These are phyloP conservation scores for Acarospora socialis DNA, from an alignment of 2,329 filamentous ascomycete genomes.

Conservation along the genomic window DNA sequence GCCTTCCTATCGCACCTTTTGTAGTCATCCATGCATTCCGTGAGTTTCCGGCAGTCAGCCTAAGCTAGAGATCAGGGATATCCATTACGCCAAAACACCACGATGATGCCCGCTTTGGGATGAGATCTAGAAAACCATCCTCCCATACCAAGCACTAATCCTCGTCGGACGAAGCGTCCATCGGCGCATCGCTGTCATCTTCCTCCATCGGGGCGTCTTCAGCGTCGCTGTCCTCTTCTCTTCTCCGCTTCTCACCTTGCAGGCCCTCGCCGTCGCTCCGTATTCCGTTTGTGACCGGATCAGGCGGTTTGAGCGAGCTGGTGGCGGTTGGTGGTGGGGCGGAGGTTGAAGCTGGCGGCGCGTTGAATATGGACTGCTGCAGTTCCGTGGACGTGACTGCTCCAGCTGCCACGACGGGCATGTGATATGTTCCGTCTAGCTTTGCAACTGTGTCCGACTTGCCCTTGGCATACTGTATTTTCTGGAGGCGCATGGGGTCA, in stretches of 20 bases:
- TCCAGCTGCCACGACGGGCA: slow-evolving; percentile 42
- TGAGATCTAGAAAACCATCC: too few species aligned
- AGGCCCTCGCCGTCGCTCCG: slow-evolving; percentile 38
- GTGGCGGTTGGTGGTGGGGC: slow-evolving; percentile 24
- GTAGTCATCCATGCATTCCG: slow-evolving; percentile 9
- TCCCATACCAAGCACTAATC: slow-evolving; percentile 35
- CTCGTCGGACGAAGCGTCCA: slow-evolving; percentile 60
- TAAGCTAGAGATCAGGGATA: too few species aligned
- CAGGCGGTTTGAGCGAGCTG: slow-evolving; percentile 36
- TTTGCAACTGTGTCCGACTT: slow-evolving; percentile 82
- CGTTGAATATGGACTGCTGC: slow-evolving; percentile 69
- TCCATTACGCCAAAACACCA: too few species aligned
- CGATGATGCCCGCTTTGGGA: too few species aligned
- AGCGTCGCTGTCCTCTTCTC: slow-evolving; percentile 53
- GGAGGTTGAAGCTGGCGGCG: slow-evolving; percentile 28
- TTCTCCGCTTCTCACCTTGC: slow-evolving; percentile 52
- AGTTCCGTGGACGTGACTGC: slow-evolving; percentile 54
- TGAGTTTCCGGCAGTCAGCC: too few species aligned
- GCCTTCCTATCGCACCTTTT: slow-evolving; percentile 9
- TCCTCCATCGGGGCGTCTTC: slow-evolving; percentile 30
- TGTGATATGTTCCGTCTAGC: slow-evolving; percentile 77
- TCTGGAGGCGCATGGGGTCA: too few species aligned
- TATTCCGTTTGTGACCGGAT: slow-evolving; percentile 29
- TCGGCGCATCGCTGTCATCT: slow-evolving; percentile 49
- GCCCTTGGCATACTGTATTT: slow-evolving; percentile 78